Percentiles rank a stretch among this genome's conserved stretches.
Evolutionary conservation across 2,329 filamentous ascomycete species (phyloP).

Genomic region (Neonectria sp.): DNA sequence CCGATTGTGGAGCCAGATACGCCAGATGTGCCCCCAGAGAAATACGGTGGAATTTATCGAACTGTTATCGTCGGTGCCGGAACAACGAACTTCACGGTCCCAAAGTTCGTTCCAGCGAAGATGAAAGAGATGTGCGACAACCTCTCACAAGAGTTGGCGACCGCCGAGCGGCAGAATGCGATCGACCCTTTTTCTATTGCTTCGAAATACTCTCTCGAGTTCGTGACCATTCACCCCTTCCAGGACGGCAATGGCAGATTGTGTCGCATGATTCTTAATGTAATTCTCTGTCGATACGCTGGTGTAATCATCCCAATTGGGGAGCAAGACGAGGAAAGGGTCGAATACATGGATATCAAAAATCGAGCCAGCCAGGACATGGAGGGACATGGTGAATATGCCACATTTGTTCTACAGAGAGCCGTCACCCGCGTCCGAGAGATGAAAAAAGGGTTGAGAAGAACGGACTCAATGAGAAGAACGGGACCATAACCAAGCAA

Average conservation of each 20-base stretch:
- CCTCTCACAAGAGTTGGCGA: constrained; percentile 36
- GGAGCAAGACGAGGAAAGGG: constrained; percentile 35
- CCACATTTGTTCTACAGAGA: constrained; percentile 43
- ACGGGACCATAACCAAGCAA: too few relatives aligned
- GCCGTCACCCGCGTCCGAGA: constrained; percentile 23
- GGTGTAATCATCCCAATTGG: constrained; percentile 43
- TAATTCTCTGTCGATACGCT: constrained; percentile 50
- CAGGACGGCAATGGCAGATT: constrained; percentile 56
- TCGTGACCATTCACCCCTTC: constrained; percentile 58
- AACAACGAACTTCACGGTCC: constrained; percentile 46
- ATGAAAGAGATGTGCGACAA: constrained; percentile 48
- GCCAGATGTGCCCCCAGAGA: constrained; percentile 8
- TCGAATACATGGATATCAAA: constrained; percentile 46
- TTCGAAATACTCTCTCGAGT: constrained; percentile 46
- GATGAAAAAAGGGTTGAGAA: constrained; percentile 39
- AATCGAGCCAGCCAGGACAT: constrained; percentile 38
- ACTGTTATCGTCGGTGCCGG: constrained; percentile 44
- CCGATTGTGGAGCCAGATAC: constrained; percentile 20
- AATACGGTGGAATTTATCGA: constrained; percentile 48
- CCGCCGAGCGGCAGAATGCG: background rate
- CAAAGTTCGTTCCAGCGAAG: constrained; percentile 41
- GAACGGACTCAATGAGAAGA: too few relatives aligned
- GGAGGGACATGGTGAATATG: constrained; percentile 49
- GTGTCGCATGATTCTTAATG: constrained; percentile 56
- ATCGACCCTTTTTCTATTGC: constrained; percentile 51